Base-by-base conservation (phyloP, 139 green algal species). In the Tetradesmus obliquus region DNA sequence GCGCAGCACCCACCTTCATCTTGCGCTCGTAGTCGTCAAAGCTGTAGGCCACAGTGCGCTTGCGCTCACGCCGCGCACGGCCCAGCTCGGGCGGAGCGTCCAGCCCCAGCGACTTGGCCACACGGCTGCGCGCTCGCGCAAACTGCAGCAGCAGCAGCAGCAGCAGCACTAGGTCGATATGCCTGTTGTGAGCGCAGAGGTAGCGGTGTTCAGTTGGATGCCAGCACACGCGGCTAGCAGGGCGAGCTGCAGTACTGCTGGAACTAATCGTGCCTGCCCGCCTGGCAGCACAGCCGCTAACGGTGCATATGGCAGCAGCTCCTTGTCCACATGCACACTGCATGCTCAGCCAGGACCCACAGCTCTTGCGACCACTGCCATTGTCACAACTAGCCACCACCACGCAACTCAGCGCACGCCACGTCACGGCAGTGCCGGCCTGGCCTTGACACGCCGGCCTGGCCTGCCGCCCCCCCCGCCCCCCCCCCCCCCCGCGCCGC, bases 41-140 rank as follows among this genome's bases (percentile, higher is more conserved):
- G 55, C 51, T 55, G 51, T 91, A 91, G 13, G 66, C 80, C 4
- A 91, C 76, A 10, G 13, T 57, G 10, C 79, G 32, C 55, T 79
- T 76, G 8, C 88, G 55, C 79, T 86, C 22, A 55, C 88, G 76
- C 5, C 60, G 22, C 22, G n/a, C 54, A 5, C 54, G 32, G 79
- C n/a, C 45, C 32, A 51, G 9, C 84, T 54, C 19, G 17, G 54
- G 57, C n/a, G 84, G 10, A 58, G 20, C 51, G 32, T 86, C 88
- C 24, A 91, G 79, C 2, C 76, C 88, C 76, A 91, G 71, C 6
- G 76, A 86, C 88, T 83, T 91, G 57, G 57, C 57, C n/a, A 91
- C 76, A 15, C 88, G 76, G 55, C 72, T 91, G 87, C 74, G 87
- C 5, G 87, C 87, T 10, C 74, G 72, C 5, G 87, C 87, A 91